phyloP scores from a whole-genome alignment of 169 alveolate genomes.

The Plasmodium ovale region DNA sequence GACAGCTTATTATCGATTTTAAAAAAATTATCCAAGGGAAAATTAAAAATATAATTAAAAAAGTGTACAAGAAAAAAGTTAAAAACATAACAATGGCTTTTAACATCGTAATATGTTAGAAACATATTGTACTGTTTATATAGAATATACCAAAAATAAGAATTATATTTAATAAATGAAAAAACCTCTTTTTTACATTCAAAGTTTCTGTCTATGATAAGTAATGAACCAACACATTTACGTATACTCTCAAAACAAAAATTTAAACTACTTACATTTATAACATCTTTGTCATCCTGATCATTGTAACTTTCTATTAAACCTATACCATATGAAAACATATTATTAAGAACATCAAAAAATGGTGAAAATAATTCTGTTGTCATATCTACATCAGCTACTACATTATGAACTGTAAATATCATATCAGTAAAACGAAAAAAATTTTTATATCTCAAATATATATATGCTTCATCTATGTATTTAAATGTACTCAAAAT shows the following conservation, averaged over 20 bases:
- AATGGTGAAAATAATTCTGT: constrained; percentile 33
- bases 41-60: constrained; percentile 65
- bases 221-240: constrained; percentile 36
- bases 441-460: constrained; percentile 29
- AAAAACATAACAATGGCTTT: constrained; percentile 49
- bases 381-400: constrained; percentile 31
- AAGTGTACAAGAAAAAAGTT: constrained; percentile 39
- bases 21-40: constrained; percentile 73
- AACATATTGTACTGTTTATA: constrained; percentile 67
- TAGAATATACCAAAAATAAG: constrained; percentile 47
- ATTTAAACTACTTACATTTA: constrained; percentile 26
- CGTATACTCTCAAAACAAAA: constrained; percentile 17
- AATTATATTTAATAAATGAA: constrained; percentile 54
- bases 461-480: constrained; percentile 52
- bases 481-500: constrained; percentile 27
- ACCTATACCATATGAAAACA: constrained; percentile 68
- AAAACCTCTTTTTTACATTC: constrained; percentile 36
- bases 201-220: constrained; percentile 32
- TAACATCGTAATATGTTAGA: constrained; percentile 54
- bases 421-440: constrained; percentile 42
- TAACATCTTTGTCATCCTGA: constrained; percentile 24
- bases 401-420: constrained; percentile 37
- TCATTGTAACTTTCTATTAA: constrained; percentile 19
- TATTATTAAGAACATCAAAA: constrained; percentile 46
- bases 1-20: constrained; percentile 36